phyloP scores from a whole-genome alignment of 2,329 filamentous ascomycete genomes.

The Diaporthe australafricana region DNA sequence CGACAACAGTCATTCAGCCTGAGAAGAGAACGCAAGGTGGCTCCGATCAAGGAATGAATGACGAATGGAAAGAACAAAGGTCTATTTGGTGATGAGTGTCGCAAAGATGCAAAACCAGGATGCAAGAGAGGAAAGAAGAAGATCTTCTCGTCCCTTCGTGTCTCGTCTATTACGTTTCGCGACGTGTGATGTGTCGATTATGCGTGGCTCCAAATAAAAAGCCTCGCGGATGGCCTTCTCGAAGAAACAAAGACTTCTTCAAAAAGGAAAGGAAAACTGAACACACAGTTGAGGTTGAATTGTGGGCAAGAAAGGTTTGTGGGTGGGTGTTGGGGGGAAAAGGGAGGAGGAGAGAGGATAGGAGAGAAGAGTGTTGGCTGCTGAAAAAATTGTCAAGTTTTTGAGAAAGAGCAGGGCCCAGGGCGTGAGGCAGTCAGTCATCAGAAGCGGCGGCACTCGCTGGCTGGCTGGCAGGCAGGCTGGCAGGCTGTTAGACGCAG shows the following conservation, averaged over 20 bases:
- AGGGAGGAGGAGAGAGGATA: constrained; percentile 36
- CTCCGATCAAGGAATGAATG: constrained; percentile 35
- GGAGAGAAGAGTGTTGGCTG: constrained; percentile 40
- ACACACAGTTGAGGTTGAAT: constrained; percentile 45
- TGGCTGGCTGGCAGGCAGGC: neutral
- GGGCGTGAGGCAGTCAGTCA: constrained; percentile 17
- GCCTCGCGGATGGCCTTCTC: constrained; percentile 53
- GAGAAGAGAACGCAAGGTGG: constrained; percentile 27
- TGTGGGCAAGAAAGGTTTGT: constrained; percentile 46
- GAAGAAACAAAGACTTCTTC: constrained; percentile 56
- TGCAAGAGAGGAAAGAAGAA: constrained; percentile 36
- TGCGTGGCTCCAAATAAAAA: constrained; percentile 35
- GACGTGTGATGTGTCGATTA: constrained; percentile 31
- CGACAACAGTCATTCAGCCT: constrained; percentile 34
- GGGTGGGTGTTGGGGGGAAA: constrained; percentile 43
- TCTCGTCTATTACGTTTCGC: constrained; percentile 36
- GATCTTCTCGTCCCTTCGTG: constrained; percentile 33
- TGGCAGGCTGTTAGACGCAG: constrained; percentile 14
- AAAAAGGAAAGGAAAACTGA: constrained; percentile 56
- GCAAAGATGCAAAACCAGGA: constrained; percentile 34
- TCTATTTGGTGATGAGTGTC: constrained; percentile 32
- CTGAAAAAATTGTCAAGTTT: constrained; percentile 42
- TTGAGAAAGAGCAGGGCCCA: constrained; percentile 40
- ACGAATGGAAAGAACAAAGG: constrained; percentile 26
- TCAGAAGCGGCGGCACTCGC: constrained; percentile 18